A percentile compares a stretch with the other conserved stretches of the same genome.
Conservation (phyloP, 1,284 basidiomycete genomes). For the Cystobasidiaceae sp. region DNA sequence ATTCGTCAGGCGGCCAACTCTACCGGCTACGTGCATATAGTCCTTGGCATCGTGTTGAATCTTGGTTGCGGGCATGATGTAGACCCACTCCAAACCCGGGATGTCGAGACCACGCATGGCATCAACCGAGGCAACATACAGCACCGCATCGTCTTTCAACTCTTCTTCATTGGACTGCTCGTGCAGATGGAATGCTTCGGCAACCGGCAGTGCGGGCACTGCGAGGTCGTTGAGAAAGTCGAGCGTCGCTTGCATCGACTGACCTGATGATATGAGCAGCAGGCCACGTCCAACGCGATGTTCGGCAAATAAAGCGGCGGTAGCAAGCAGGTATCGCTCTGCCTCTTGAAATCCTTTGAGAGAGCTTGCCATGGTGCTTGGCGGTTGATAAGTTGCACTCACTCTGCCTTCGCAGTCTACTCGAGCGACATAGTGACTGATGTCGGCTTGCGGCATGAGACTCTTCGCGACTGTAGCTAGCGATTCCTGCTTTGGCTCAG, state of each 20-base stretch:
- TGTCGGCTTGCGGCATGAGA: slow-evolving; percentile 4
- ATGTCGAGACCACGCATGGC: slow-evolving; percentile 23
- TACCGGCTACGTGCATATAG: slow-evolving; percentile 19
- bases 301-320: slow-evolving; percentile 9
- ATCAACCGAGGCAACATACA: slow-evolving; percentile 25
- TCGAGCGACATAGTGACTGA: background rate
- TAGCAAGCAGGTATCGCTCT: slow-evolving; percentile 1
- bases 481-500: background rate
- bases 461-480: background rate
- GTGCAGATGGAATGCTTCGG: background rate
- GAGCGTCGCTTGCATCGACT: slow-evolving; percentile 13
- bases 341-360: background rate
- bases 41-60: slow-evolving; percentile 4
- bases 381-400: background rate
- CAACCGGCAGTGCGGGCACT: slow-evolving; percentile 7
- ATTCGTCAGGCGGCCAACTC: slow-evolving; percentile 14
- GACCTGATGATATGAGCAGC: slow-evolving; percentile 17
- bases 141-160: background rate
- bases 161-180: no score
- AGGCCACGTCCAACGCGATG: slow-evolving; percentile 6
- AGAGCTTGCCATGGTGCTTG: background rate
- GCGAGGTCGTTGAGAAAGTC: slow-evolving; percentile 14
- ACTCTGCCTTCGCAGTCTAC: slow-evolving; percentile 1
- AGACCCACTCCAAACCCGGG: slow-evolving; percentile 15
- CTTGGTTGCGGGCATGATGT: background rate